Evolutionary conservation across 257 asterid species (phyloP).

Genomic region (Gynochthodes officinalis): DNA sequence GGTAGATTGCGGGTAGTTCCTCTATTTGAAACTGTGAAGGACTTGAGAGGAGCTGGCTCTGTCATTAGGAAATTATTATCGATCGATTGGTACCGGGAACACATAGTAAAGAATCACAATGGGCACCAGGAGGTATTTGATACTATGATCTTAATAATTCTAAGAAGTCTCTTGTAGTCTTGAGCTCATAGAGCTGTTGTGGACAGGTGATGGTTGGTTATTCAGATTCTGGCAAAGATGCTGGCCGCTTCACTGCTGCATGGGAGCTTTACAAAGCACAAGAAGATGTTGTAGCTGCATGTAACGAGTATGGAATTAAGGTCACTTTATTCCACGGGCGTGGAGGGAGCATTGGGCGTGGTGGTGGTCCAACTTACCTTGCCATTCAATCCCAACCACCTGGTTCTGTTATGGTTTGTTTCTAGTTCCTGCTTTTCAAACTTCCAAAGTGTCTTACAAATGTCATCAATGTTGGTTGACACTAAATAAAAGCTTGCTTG

Average conservation of each 20-base stretch:
- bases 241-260: conserved; percentile 95
- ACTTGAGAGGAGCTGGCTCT: conserved; percentile 92
- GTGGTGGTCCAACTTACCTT: conserved; percentile 95
- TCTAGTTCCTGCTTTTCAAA: conserved; percentile 5
- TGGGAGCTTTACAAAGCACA: conserved; percentile 99
- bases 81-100: conserved; percentile 87
- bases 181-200: conserved; percentile 21
- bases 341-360: conserved; percentile 97
- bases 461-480: background rate
- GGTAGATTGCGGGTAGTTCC: conserved; percentile 93
- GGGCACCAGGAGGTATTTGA: conserved; percentile 94
- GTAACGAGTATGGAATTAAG: conserved; percentile 82
- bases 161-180: conserved; percentile 11
- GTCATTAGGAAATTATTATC: conserved; percentile 79
- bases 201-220: conserved; percentile 98
- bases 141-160: background rate
- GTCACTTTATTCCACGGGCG: conserved; percentile 98
- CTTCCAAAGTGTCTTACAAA: background rate
- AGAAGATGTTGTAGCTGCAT: conserved; percentile 92
- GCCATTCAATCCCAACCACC: conserved; percentile 99
- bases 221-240: conserved; percentile 98
- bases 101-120: conserved; percentile 67
- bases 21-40: conserved; percentile 94
- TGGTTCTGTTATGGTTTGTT: conserved; percentile 91
- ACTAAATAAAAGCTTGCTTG: background rate